A percentile compares a stretch with the other conserved stretches of the same genome.
Evolutionary conservation across 768 basidiomycete genomes (phyloP).

Genomic region (Termitomyces sp.): DNA sequence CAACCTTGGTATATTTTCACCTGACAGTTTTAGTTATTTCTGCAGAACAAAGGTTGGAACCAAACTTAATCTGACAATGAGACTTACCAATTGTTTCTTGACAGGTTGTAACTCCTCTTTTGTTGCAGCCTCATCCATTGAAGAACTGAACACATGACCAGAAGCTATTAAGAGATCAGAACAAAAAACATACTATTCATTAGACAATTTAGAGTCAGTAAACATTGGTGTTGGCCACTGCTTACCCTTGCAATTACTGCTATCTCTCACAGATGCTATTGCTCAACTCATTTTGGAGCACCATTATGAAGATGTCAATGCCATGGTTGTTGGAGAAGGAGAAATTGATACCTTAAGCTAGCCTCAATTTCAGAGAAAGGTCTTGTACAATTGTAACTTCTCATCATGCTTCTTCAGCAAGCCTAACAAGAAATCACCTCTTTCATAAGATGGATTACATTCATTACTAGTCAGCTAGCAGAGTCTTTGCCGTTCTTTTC

Average conservation of each 20-base stretch:
- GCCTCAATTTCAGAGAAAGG: slow-evolving; percentile 67
- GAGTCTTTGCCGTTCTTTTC: slow-evolving; percentile 91
- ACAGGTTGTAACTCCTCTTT: slow-evolving; percentile 96
- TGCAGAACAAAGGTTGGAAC: slow-evolving; percentile 24
- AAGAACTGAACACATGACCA: slow-evolving; percentile 53
- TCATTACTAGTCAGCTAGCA: slow-evolving; percentile 85
- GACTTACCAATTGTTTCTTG: slow-evolving; percentile 85
- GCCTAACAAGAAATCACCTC: slow-evolving; percentile 90
- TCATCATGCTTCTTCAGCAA: slow-evolving; percentile 86
- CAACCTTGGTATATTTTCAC: slow-evolving; percentile 95
- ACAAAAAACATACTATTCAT: slow-evolving; percentile 70
- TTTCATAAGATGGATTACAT: slow-evolving; percentile 96
- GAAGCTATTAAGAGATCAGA: slow-evolving; percentile 1
- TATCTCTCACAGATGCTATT: slow-evolving; percentile 75
- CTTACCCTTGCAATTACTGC: slow-evolving; percentile 72
- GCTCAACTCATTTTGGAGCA: slow-evolving; percentile 73
- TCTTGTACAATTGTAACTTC: slow-evolving; percentile 86
- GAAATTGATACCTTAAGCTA: slow-evolving; percentile 70
- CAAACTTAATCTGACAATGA: neutral
- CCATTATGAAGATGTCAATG: slow-evolving; percentile 65
- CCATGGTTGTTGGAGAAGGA: slow-evolving; percentile 68
- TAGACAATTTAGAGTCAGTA: slow-evolving; percentile 90
- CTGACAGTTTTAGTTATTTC: slow-evolving; percentile 95
- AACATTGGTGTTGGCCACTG: slow-evolving; percentile 95
- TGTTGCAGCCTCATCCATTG: slow-evolving; percentile 90